A percentile compares a stretch with the other conserved stretches of the same genome.
Evolutionary conservation across 805 yeast species (phyloP).

Genomic region (Pachysolen tannophilus): DNA sequence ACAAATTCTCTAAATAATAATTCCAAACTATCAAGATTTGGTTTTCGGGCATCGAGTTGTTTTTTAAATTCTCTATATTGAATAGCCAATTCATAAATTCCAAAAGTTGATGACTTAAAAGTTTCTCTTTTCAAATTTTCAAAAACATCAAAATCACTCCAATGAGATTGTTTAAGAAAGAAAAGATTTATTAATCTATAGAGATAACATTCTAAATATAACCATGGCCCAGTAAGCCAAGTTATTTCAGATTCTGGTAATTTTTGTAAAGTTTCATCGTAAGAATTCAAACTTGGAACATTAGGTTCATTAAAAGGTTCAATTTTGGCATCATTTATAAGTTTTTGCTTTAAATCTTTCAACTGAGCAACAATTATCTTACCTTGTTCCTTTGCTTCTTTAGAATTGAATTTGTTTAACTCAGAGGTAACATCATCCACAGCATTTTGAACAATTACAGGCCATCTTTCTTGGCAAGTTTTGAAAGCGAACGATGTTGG

Average conservation of each 20-base stretch:
- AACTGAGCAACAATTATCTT: conserved; percentile 33
- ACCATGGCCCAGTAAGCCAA: conserved; percentile 90
- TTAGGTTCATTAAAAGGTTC: conserved; percentile 31
- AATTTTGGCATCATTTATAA: conserved; percentile 34
- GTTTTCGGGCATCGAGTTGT: conserved; percentile 14
- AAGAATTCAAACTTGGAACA: conserved; percentile 42
- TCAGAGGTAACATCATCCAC: conserved; percentile 48
- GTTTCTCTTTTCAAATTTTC: conserved; percentile 62
- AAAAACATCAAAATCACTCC: conserved; percentile 68
- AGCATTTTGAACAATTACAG: conserved; percentile 63
- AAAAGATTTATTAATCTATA: conserved; percentile 55
- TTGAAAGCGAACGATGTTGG: conserved; percentile 71
- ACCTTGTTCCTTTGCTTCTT: conserved; percentile 36
- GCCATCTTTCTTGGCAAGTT: conserved; percentile 83
- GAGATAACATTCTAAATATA: conserved; percentile 75
- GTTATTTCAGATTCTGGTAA: conserved; percentile 23
- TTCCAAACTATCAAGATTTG: conserved; percentile 23
- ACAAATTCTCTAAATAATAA: conserved; percentile 73
- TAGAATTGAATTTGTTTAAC: conserved; percentile 2
- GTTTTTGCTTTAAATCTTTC: conserved; percentile 31
- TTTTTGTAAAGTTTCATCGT: conserved; percentile 45
- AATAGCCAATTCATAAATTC: conserved; percentile 74
- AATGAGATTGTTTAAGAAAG: conserved; percentile 31
- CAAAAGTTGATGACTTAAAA: conserved; percentile 64
- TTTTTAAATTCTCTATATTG: conserved; percentile 40